phyloP scores from a whole-genome alignment of 129 eudicot genomes.

The Saussurea involucrata region DNA sequence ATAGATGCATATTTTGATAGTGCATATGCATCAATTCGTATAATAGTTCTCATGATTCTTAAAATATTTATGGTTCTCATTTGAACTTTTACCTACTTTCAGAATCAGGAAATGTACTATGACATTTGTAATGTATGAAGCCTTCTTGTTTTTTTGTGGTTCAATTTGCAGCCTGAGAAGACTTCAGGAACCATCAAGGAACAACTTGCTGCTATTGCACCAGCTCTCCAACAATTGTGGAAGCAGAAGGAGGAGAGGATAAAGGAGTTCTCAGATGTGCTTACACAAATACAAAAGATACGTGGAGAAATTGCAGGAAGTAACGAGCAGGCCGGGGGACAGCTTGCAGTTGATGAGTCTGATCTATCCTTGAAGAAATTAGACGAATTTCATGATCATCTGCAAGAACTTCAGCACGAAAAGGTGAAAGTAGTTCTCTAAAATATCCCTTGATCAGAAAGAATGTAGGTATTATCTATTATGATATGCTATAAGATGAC shows the following conservation, averaged over 20 bases:
- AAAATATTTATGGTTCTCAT: neutral
- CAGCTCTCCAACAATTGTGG: slow-evolving; percentile 71
- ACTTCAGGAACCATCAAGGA: slow-evolving; percentile 92
- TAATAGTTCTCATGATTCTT: neutral
- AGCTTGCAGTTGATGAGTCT: slow-evolving; percentile 63
- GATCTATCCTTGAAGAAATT: slow-evolving; percentile 75
- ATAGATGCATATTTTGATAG: neutral
- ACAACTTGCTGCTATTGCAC: slow-evolving; percentile 86
- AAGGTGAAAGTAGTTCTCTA: slow-evolving; percentile 42
- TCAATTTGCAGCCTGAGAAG: slow-evolving; percentile 66
- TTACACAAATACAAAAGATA: slow-evolving; percentile 69
- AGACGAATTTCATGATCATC: slow-evolving; percentile 64
- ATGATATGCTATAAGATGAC: neutral
- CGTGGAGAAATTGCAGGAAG: slow-evolving; percentile 85
- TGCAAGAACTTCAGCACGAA: slow-evolving; percentile 90
- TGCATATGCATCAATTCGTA: neutral
- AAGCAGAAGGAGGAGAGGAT: slow-evolving; percentile 82
- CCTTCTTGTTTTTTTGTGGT: neutral
- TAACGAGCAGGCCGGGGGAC: slow-evolving; percentile 48
- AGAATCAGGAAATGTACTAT: neutral
- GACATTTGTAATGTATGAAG: neutral
- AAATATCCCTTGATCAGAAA: neutral
- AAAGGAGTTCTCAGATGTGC: slow-evolving; percentile 65
- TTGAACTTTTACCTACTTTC: neutral
- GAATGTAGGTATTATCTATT: neutral